Evolutionary conservation across 2,329 filamentous ascomycete genomes (phyloP), one percentile per base, ranked within the genome.

Genomic region (Colletotrichum destructivum): DNA sequence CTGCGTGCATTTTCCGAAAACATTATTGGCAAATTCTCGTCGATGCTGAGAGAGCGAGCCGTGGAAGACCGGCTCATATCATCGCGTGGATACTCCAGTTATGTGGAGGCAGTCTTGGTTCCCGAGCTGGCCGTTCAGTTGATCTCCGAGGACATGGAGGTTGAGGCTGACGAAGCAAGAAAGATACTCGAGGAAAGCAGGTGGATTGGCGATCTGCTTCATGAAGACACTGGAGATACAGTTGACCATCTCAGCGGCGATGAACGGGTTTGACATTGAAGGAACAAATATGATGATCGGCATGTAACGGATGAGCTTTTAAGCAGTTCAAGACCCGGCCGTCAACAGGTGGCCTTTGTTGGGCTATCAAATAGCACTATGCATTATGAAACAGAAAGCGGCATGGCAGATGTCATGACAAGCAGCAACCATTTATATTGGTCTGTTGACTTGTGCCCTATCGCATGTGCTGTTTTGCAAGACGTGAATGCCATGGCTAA

Each of bases 101-200:
- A 92, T 76, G 89, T 95, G 2, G 92, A 95, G 80, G 86, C 87
- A 1, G 93, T 96, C 1, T 82, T 97, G 72, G 93, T 97, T 31
- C 93, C 94, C 0, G 95, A 97, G 79, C 78, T 90, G 74, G 84
- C 87, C 31, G 83, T 87, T 46, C 82, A 81, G 71, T 80, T 91
- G 62, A 88, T 90, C 73, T 86, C 85, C 81, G 87, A 90, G 75
- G 89, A 90, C 72, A 87, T 90, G 85, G 69, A 74, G 2, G 82
- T 88, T 26, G 78, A 75, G 3, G 80, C 81, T 55, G 78, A 80
- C 9, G 80, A 84, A 69, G 88, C 88, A 21, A 82, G 84, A 74
- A 80, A 81, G 35, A 89, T 95, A 23, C 81, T 96, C 77, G 83
- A 87, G 74, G 88, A 93, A 73, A 94, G 93, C 79, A 89, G 88